A percentile compares a stretch with the other conserved stretches of the same genome.
Conservation (phyloP, 2,329 filamentous ascomycete species). For the Teratosphaeria pseudoeucalypti region DNA sequence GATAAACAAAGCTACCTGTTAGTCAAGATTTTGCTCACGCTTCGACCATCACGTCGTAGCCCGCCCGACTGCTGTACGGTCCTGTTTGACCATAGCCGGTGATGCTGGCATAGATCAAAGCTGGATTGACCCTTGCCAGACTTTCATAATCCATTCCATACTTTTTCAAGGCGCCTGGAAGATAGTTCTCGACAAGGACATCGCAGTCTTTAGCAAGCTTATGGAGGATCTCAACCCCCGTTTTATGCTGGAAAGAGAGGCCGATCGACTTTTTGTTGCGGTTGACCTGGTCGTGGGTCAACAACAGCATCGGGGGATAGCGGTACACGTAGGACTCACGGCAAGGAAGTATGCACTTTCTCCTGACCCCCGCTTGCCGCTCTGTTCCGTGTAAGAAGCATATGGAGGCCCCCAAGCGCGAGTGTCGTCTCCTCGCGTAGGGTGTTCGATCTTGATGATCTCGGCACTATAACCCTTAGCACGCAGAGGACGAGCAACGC, state of each 20-base stretch:
- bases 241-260: conserved; percentile 76
- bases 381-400: conserved; percentile 57
- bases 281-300: conserved; percentile 56
- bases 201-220: conserved; percentile 75
- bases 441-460: conserved; percentile 95
- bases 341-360: conserved; percentile 92
- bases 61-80: conserved; percentile 74
- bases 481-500: conserved; percentile 8
- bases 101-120: conserved; percentile 86
- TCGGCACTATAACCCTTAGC: conserved; percentile 55
- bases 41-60: conserved; percentile 99
- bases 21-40: conserved; percentile 38
- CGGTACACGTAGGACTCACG: conserved; percentile 41
- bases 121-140: conserved; percentile 69
- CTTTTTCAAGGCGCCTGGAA: conserved; percentile 80
- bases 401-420: conserved; percentile 94
- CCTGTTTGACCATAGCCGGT: conserved; percentile 96
- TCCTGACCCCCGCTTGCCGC: conserved; percentile 52
- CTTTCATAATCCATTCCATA: conserved; percentile 84
- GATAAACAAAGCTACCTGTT: neutral
- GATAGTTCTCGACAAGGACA: conserved; percentile 92
- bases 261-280: conserved; percentile 94
- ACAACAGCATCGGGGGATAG: neutral
- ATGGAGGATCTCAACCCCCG: conserved; percentile 79
- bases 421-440: conserved; percentile 82